Conservation (phyloP, 495 filamentous ascomycete genomes). For the Durotheca rogersii region DNA sequence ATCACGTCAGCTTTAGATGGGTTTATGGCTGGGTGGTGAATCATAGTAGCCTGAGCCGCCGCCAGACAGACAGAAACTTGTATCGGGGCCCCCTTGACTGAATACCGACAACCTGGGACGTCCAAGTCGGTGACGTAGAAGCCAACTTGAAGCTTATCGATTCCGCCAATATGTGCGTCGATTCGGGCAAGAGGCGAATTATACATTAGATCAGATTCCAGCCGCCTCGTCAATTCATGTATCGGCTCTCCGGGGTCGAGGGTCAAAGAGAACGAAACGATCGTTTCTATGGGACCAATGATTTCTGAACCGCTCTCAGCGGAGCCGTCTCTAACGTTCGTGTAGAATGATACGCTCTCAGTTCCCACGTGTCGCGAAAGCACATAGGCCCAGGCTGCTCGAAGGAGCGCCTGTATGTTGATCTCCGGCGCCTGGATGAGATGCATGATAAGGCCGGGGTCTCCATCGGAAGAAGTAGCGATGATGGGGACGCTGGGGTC, state of each 20-base stretch:
- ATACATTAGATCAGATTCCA: neutral
- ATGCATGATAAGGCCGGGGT: neutral
- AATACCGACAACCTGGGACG: neutral
- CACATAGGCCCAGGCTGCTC: neutral
- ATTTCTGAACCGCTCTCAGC: neutral
- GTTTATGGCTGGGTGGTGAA: neutral
- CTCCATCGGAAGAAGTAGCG: neutral
- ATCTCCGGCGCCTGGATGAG: neutral
- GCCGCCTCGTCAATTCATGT: neutral
- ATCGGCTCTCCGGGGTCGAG: neutral
- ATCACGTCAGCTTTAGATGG: neutral
- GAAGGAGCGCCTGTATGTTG: neutral
- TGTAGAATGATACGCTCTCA: neutral
- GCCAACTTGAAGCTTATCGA: neutral
- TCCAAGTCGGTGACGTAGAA: neutral
- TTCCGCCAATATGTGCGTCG: neutral
- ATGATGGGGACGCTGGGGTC: neutral
- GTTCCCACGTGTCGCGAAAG: neutral
- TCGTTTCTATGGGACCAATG: neutral
- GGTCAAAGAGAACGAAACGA: neutral
- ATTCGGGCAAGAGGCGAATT: neutral
- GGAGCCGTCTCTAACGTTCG: neutral
- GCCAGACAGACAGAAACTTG: neutral
- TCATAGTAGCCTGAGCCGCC: neutral
- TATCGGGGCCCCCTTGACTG: neutral